These are phyloP conservation scores for Botrytis squamosa DNA, from an alignment of 2,329 filamentous ascomycete species.

Conservation along the genomic window DNA sequence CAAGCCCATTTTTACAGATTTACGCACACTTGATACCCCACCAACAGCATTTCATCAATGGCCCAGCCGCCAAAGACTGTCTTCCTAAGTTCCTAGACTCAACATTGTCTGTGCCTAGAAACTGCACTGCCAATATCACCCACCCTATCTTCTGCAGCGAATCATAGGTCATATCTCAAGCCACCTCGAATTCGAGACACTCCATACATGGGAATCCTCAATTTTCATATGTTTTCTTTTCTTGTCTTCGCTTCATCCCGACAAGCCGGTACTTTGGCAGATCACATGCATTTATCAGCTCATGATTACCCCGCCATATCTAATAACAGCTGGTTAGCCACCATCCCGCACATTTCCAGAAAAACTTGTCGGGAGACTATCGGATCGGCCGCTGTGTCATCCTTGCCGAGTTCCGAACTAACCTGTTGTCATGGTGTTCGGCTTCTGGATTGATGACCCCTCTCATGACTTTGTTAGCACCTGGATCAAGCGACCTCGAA, in stretches of 20 bases:
- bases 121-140: neutral
- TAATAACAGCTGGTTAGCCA: constrained; percentile 2
- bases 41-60: constrained; percentile 1
- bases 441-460: neutral
- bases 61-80: neutral
- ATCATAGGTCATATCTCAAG: neutral
- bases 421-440: neutral
- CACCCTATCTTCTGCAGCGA: neutral
- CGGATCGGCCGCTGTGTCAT: neutral
- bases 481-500: neutral
- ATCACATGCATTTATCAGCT: constrained; percentile 13
- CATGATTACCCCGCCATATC: constrained; percentile 10
- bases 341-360: constrained; percentile 1
- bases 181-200: neutral
- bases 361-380: neutral
- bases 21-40: constrained; percentile 1
- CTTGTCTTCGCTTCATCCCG: neutral
- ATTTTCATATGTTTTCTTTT: neutral
- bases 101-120: neutral
- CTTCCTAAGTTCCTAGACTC: neutral
- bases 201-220: constrained; percentile 2
- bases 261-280: neutral
- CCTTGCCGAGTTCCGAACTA: neutral
- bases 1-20: neutral
- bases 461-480: neutral